phyloP scores from a whole-genome alignment of 495 filamentous ascomycete species.

The Penicillium silybi region DNA sequence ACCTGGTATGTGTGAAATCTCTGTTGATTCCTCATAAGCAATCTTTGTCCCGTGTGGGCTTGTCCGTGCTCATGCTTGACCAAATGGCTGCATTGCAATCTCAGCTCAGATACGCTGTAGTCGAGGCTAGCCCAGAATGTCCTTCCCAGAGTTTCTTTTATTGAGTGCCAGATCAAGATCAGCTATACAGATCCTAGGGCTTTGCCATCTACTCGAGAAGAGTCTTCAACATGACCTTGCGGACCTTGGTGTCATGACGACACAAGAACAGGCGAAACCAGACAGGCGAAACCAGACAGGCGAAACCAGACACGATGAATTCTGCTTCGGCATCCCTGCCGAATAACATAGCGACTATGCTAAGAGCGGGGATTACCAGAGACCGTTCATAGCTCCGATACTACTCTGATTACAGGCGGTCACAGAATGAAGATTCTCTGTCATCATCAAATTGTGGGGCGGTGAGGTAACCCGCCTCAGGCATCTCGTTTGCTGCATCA shows the following conservation, averaged over 20 bases:
- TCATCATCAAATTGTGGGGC: constrained; percentile 4
- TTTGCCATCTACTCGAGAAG: background rate
- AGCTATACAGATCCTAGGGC: background rate
- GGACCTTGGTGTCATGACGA: background rate
- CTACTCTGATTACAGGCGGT: background rate
- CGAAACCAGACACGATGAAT: background rate
- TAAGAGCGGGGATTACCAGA: background rate
- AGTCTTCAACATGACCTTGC: background rate
- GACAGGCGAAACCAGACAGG: background rate
- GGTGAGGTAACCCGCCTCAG: constrained; percentile 9
- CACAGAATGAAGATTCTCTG: background rate
- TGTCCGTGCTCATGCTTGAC: constrained; percentile 1
- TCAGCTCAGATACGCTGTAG: background rate
- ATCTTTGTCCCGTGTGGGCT: background rate
- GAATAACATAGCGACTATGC: background rate
- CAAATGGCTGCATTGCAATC: background rate
- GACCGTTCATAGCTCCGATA: too few relatives aligned
- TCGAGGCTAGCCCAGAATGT: background rate
- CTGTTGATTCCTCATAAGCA: constrained; percentile 5
- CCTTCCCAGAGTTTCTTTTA: background rate
- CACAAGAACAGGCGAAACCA: background rate
- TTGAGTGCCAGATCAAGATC: background rate
- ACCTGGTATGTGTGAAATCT: background rate
- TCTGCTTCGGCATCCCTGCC: background rate
- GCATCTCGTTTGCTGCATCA: constrained; percentile 8